Conservation (phyloP, 176 grass and related monocot species). For the Eleusine indica region DNA sequence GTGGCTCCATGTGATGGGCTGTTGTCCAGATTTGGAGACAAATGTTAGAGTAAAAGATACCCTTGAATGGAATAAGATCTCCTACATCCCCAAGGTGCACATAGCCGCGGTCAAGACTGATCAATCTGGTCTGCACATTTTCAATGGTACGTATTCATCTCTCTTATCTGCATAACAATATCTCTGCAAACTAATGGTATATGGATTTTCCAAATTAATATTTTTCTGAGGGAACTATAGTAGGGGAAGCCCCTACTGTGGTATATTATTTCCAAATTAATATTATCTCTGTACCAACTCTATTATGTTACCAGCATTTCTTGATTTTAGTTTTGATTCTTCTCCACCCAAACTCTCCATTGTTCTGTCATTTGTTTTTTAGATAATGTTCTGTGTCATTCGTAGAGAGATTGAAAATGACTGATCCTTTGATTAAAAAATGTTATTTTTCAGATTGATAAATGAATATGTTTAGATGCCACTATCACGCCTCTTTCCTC, state of each 20-base stretch:
- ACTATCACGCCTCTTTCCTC: too few species aligned
- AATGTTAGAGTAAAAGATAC: not conserved
- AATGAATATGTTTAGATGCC: too few species aligned
- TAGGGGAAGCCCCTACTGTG: too few species aligned
- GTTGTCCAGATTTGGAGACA: constrained; percentile 7
- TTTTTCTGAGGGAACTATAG: not conserved
- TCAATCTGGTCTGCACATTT: not conserved
- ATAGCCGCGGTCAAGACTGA: not conserved
- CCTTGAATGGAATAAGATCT: constrained; percentile 26
- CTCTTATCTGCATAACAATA: not conserved
- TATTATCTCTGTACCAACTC: not conserved
- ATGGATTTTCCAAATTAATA: not conserved
- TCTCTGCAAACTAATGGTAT: not conserved
- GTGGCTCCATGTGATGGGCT: not conserved
- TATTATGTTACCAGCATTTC: not conserved
- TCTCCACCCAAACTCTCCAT: not conserved
- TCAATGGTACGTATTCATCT: constrained; percentile 17
- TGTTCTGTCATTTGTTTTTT: not conserved
- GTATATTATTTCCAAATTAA: not conserved
- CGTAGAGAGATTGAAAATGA: not conserved
- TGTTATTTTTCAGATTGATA: not conserved
- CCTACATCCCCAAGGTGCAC: not conserved
- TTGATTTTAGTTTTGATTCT: not conserved
- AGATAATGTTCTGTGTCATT: not conserved
- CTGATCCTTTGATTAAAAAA: not conserved